Evolutionary conservation across 106 monocot genomes (phyloP).

Genomic region (Chionographis japonica): DNA sequence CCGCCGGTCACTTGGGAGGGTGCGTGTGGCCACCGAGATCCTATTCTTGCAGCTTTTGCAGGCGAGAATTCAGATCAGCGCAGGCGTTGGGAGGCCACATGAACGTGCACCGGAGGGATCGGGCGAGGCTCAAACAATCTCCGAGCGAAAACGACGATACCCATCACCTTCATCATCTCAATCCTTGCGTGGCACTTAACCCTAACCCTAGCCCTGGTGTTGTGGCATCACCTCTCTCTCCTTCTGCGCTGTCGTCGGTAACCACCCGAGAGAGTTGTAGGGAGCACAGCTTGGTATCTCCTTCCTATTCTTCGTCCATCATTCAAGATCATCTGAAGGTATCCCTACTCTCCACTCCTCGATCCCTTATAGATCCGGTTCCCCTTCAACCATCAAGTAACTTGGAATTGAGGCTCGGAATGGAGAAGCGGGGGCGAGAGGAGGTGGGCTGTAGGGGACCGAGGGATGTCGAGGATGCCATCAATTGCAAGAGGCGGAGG

Average conservation of each 20-base stretch:
- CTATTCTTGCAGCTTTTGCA: conserved; percentile 63
- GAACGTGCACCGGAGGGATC: conserved; percentile 63
- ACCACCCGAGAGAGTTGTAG: conserved; percentile 2
- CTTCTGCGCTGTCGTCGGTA: background rate
- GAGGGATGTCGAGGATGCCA: background rate
- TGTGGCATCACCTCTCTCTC: conserved; percentile 4
- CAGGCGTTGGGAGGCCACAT: conserved; percentile 68
- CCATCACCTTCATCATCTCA: background rate
- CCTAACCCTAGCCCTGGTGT: conserved; percentile 6
- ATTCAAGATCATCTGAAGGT: background rate
- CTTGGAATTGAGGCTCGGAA: conserved; percentile 16
- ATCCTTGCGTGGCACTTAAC: background rate
- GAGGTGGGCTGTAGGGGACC: conserved; percentile 1
- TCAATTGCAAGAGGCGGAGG: too few species aligned
- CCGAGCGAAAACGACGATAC: conserved; percentile 7
- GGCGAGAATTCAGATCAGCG: conserved; percentile 65
- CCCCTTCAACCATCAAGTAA: background rate
- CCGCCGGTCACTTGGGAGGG: conserved; percentile 34
- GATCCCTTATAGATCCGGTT: background rate
- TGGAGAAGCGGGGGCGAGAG: conserved; percentile 4
- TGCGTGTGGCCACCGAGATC: conserved; percentile 66
- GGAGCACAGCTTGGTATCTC: background rate
- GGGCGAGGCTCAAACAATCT: conserved; percentile 50
- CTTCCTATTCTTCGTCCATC: background rate
- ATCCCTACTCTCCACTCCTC: conserved; percentile 1